Percentiles rank a stretch among this genome's conserved stretches.
Evolutionary conservation across 495 filamentous ascomycete genomes (phyloP).

Genomic region (Aspergillus coremiiformis): DNA sequence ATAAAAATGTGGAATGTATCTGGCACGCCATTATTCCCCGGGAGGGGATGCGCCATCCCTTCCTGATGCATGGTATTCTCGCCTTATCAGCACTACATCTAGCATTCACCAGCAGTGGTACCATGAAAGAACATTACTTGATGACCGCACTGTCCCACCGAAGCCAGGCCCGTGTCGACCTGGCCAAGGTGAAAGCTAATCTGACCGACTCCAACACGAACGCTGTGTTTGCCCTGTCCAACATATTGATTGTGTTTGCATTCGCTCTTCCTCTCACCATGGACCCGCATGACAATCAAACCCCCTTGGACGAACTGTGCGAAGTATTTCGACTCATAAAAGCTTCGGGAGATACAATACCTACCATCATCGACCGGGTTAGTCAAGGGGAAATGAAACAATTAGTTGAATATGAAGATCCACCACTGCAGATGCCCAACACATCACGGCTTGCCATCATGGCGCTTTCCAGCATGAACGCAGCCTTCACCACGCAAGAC

Average conservation of each 20-base stretch:
- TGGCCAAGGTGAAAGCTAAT: conserved; percentile 19
- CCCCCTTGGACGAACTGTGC: conserved; percentile 32
- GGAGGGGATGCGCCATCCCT: conserved; percentile 36
- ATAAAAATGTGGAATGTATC: conserved; percentile 26
- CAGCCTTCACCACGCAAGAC: conserved; percentile 18
- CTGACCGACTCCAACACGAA: conserved; percentile 33
- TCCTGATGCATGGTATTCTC: conserved; percentile 43
- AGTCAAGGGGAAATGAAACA: conserved; percentile 30
- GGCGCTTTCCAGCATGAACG: conserved; percentile 25
- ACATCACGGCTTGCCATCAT: conserved; percentile 31
- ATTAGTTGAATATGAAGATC: conserved; percentile 19
- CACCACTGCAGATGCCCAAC: conserved; percentile 28
- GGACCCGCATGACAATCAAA: conserved; percentile 12
- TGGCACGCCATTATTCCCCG: conserved; percentile 41
- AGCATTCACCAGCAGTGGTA: conserved; percentile 13
- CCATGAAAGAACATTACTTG: conserved; percentile 19
- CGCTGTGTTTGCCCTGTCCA: conserved; percentile 41
- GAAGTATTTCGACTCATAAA: conserved; percentile 38
- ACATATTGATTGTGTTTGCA: conserved; percentile 38
- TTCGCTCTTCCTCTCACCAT: conserved; percentile 33
- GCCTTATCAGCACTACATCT: conserved; percentile 45
- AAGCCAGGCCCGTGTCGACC: conserved; percentile 27
- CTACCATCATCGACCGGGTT: conserved; percentile 24
- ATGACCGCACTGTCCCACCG: conserved; percentile 32
- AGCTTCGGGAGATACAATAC: conserved; percentile 30